Evolutionary conservation across 176 grass and related monocot species (phyloP), one percentile per base, ranked within the genome.

Genomic region (Puya raimondii): DNA sequence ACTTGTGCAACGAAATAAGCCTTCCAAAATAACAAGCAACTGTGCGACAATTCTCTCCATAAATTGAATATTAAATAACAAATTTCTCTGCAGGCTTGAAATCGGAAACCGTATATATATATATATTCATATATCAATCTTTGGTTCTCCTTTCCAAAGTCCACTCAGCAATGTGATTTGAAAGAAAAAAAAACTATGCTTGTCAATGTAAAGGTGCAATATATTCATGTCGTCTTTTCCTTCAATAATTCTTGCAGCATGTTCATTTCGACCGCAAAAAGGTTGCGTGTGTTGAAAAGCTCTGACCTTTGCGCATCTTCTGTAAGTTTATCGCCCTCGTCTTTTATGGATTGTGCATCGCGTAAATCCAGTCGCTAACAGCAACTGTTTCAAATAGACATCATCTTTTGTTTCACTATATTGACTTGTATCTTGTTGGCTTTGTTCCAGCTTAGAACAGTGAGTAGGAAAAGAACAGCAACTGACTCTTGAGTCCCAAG

Each of bases 221-320:
- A 51, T 63, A 29, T 56, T 23, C 8, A 42, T 1, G 22, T 51
- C 70, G 64, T 56, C 20, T 72, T 22, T 20, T 59, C 53, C 51
- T 68, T 8, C 27, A 21, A 42, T 42, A 23, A 69, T 72, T 22
- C 14, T 65, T 51, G 54, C 82, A 89, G 87, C 72, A 89, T 89
- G 79, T 89, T 85, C 64, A 79, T 85, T 67, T 85, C 87, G 50
- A 85, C 79, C 16, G 87, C 68, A 53, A 89, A 89, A 77, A 82
- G 87, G 72, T 80, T 89, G 69, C 68, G 87, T n/a, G 87, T 89
- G 48, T 66, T 89, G 69, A 85, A 79, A 70, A 89, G 82, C 52
- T 76, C 82, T 25, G 87, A 89, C 12, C 76, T 89, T 73, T 80
- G 82, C 47, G 84, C 79, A 67, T 79, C 82, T 27, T 79, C 21